These are phyloP conservation scores for Mucor lusitanicus DNA, from an alignment of 371 early-diverging fungal genomes.

Conservation along the genomic window DNA sequence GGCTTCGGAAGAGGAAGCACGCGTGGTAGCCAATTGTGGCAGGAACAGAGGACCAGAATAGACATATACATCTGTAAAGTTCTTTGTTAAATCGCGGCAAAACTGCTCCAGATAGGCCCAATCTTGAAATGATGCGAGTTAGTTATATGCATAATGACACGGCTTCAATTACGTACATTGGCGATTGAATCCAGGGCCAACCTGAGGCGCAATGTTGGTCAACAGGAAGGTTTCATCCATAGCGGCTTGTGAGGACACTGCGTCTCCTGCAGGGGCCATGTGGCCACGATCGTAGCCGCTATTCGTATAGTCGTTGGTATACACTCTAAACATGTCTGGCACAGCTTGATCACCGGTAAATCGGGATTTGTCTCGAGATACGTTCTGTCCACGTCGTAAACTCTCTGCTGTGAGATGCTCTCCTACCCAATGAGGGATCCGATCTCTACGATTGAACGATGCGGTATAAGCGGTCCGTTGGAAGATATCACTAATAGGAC, in stretches of 20 bases:
- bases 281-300: constrained; percentile 87
- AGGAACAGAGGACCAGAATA: constrained; percentile 80
- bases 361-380: constrained; percentile 58
- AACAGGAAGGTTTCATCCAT: constrained; percentile 79
- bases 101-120: constrained; percentile 81
- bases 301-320: constrained; percentile 63
- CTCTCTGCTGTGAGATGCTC: constrained; percentile 74
- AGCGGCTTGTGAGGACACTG: constrained; percentile 57
- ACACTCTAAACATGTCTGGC: constrained; percentile 64
- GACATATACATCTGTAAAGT: constrained; percentile 72
- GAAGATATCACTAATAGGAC: constrained; percentile 53
- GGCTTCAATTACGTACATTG: constrained; percentile 46
- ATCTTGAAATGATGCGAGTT: constrained; percentile 15
- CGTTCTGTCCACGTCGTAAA: constrained; percentile 51
- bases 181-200: constrained; percentile 80
- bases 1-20: background rate
- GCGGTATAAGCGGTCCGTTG: constrained; percentile 53
- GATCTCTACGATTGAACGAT: constrained; percentile 70
- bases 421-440: constrained; percentile 81
- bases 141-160: constrained; percentile 7
- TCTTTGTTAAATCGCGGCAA: constrained; percentile 63
- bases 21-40: constrained; percentile 51
- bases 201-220: constrained; percentile 81
- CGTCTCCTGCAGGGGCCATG: constrained; percentile 79
- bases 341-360: constrained; percentile 66